Percentiles rank a stretch among this genome's conserved stretches.
These are phyloP conservation scores for Stachybotrys echinatus DNA, from an alignment of 2,329 filamentous ascomycete genomes.

Conservation along the genomic window DNA sequence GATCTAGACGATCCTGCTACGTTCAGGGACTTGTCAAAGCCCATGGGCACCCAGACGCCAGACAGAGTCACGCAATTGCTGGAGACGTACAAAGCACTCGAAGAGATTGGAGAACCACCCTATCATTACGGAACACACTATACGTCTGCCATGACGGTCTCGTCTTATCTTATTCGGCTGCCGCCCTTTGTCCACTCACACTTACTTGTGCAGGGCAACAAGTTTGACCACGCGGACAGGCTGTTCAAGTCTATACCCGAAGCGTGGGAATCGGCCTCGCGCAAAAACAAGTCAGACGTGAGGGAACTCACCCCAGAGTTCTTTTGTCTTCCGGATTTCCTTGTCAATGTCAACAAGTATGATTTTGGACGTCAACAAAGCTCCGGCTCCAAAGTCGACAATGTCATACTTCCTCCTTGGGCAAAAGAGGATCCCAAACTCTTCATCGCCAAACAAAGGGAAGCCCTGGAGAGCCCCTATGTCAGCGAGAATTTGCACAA, in stretches of 20 bases:
- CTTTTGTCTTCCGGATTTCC: constrained; percentile 91
- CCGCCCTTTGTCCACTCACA: constrained; percentile 97
- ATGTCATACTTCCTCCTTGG: constrained; percentile 90
- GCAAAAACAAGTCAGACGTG: constrained; percentile 88
- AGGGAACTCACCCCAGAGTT: constrained; percentile 95
- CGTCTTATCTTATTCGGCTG: constrained; percentile 89
- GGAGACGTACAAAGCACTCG: constrained; percentile 80
- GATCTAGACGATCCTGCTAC: constrained; percentile 78
- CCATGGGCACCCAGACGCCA: constrained; percentile 87
- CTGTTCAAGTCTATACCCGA: constrained; percentile 91
- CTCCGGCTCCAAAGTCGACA: constrained; percentile 71
- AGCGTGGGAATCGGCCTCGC: constrained; percentile 86
- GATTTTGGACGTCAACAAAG: constrained; percentile 89
- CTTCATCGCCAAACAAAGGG: constrained; percentile 92
- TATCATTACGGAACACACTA: constrained; percentile 99
- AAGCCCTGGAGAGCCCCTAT: constrained; percentile 88
- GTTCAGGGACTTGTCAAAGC: constrained; percentile 89
- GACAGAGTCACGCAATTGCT: constrained; percentile 73
- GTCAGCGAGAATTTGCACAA: constrained; percentile 85
- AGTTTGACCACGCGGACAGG: constrained; percentile 91
- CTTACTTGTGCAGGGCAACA: constrained; percentile 88
- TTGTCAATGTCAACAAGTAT: constrained; percentile 90
- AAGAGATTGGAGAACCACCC: constrained; percentile 85
- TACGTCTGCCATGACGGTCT: constrained; percentile 97
- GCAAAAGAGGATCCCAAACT: constrained; percentile 94